phyloP scores from a whole-genome alignment of 805 yeast genomes.

The Candida railenensis region DNA sequence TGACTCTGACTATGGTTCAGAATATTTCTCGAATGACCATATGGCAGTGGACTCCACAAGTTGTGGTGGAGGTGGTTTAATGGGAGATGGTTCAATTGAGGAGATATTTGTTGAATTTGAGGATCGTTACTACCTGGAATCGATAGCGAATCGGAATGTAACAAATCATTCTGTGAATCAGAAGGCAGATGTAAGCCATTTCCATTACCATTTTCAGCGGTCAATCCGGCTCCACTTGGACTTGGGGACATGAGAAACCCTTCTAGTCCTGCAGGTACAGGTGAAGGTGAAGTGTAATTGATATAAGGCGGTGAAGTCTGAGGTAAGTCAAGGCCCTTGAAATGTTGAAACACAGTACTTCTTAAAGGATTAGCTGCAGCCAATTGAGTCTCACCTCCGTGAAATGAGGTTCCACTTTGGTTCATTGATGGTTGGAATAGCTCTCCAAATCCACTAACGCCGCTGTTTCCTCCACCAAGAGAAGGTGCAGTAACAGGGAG shows the following conservation, averaged over 20 bases:
- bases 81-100: constrained; percentile 2
- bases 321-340: constrained; percentile 5
- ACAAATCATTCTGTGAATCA: constrained; percentile 1
- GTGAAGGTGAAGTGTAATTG: constrained; percentile 1
- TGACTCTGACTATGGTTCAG: constrained; percentile 14
- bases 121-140: not conserved
- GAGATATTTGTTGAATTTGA: constrained; percentile 1
- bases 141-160: constrained; percentile 1
- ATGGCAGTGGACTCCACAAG: constrained; percentile 5
- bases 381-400: constrained; percentile 1
- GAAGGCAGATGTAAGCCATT: constrained; percentile 4
- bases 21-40: constrained; percentile 16
- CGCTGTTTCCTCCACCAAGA: not conserved
- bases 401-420: constrained; percentile 13
- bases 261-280: constrained; percentile 4
- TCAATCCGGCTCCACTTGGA: not conserved
- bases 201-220: not conserved
- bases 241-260: constrained; percentile 9
- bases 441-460: constrained; percentile 6
- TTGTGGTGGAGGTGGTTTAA: constrained; percentile 1
- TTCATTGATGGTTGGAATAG: constrained; percentile 9
- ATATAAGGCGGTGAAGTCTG: constrained; percentile 3
- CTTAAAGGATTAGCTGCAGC: constrained; percentile 1
- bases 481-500: not conserved
- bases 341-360: constrained; percentile 4